Base-by-base conservation (phyloP, 805 yeast genomes). In the Candida bentonensis region DNA sequence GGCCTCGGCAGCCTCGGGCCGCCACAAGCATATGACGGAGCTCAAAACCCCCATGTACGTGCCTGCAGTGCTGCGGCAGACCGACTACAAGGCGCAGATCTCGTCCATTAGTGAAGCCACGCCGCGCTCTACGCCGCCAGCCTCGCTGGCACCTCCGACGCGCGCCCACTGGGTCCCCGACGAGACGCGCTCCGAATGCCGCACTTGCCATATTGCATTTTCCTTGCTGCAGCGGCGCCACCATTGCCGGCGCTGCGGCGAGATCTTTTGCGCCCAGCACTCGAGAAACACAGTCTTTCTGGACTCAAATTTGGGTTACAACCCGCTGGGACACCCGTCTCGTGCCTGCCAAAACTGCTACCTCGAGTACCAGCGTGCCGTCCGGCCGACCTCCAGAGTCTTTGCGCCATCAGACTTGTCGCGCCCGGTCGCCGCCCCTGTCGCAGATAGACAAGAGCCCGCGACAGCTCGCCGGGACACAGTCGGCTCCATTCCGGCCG, bases 241-340 rank as follows among this genome's bases (percentile, higher is more conserved):
- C 57, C 94, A 83, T 64, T 83, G 94, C 58, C 73, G 94, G 44
- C 79, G 79, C 57, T 83, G 94, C 60, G 94, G 94, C 28, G 85
- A 82, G 34, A 74, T 83, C 20, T 83, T 75, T 55, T 83, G 94
- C 60, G 74, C 76, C 26, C 76, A 72, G 48, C 88, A 84, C 60
- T 70, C 64, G 58, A 74, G 49, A 68, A 77, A 62, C 66, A 75
- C 56, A 66, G 78, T 57, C 65, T 70, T 54, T 59, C 73, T 61
- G 76, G 92, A 27, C 76, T 52, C 59, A 44, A 48, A 52, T 42
- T 57, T 63, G 46, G 56, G 58, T 48, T 74, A 80, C 44, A 85
- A 80, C 20, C 78, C 82, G 4, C 64, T 76, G 43, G 89, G 89
- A 2, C 66, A 74, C 13, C 63, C 80, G 23, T 73, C 79, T 20